Evolutionary conservation across 169 alveolate species (phyloP), one percentile per base, ranked within the genome.

Genomic region (Cyclospora cayetanensis): DNA sequence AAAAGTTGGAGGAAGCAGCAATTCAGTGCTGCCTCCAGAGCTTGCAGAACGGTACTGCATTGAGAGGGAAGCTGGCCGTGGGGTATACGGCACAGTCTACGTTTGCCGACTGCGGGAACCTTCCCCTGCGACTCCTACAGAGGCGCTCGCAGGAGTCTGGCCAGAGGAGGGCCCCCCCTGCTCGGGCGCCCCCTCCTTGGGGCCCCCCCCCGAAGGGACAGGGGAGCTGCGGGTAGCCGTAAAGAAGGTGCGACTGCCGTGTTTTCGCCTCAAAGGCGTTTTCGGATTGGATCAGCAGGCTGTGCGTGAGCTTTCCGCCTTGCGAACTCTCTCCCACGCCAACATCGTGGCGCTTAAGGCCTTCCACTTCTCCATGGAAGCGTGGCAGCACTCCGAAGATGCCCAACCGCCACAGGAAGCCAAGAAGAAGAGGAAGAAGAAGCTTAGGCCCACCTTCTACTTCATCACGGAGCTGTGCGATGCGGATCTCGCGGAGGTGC

Each of bases 241-340:
- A 4, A 82, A 82, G 77, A 50, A 60, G 12, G 60, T 82, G 50
- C 60, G 74, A 5, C 74, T 82, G 50, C 90, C 90, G 15, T 46
- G 63, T 2, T 82, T 84, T 18, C 37, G 46, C 20, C 85, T 66
- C 85, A 86, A 86, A 53, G 5, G 55, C 52, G 9, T 86, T 42
- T 86, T 86, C 37, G 92, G 92, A 31, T 27, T 86, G 37, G 87
- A 66, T 22, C 92, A 86, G 85, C 92, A 70, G 46, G 74, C 29
- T 50, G 31, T 86, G 34, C 18, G 92, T 20, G 92, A 86, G 22
- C 68, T 86, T 4, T n/a, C 85, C 4, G 60, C 68, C 22, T 84
- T 86, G 20, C 92, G 92, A 1, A 35, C 35, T 20, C 65, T 65
- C 15, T 55, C 27, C 20, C 92, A 86, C 34, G 72, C 46, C 42